Evolutionary conservation across 2,329 filamentous ascomycete species (phyloP), one percentile per base, ranked within the genome.

Genomic region (Canariomyces notabilis): DNA sequence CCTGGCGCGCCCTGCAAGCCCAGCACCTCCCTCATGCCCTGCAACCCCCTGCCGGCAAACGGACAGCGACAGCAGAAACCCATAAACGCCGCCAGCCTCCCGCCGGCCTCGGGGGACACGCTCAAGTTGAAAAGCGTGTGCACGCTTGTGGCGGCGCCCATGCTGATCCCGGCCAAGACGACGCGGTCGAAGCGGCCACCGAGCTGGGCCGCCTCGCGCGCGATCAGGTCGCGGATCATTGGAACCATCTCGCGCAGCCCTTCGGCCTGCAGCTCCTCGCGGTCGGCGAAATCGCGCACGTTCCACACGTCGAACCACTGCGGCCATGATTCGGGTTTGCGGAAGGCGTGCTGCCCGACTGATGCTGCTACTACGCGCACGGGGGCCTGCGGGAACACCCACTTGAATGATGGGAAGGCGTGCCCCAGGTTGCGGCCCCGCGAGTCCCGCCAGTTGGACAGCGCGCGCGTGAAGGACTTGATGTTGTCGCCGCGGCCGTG

Each of bases 291-390:
- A 46, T 71, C 59, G 15, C 61, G 54, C 1, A 68, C 60, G 40
- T 71, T 69, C 62, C 65, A 72, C 29, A 75, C 64, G 54, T 78
- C 73, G 56, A 77, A 78, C 75, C 74, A 78, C 53, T 75, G 71
- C 7, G 67, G 63, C 45, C 54, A 46, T 20, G 26, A 2, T 6
- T 57, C 21, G 18, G 15, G 49, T 20, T 63, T 57, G 39, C 9
- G 18, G 42, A 12, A 11, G 14, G 9, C 9, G 16, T 14, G 15
- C 6, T 3, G 56, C 54, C 29, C 52, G 37, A 39, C 50, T 40
- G 43, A 11, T 12, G 26, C 26, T 12, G 64, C 61, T 37, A 59
- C 54, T 40, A 59, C 33, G 42, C 59, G 57, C 29, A 57, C 18
- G 9, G 66, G 66, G 2, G 72, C 69, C 42, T 67, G 64, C 8